A percentile compares a stretch with the other conserved stretches of the same genome.
Evolutionary conservation across 768 basidiomycete species (phyloP).

Genomic region (Pisolithus orientalis): DNA sequence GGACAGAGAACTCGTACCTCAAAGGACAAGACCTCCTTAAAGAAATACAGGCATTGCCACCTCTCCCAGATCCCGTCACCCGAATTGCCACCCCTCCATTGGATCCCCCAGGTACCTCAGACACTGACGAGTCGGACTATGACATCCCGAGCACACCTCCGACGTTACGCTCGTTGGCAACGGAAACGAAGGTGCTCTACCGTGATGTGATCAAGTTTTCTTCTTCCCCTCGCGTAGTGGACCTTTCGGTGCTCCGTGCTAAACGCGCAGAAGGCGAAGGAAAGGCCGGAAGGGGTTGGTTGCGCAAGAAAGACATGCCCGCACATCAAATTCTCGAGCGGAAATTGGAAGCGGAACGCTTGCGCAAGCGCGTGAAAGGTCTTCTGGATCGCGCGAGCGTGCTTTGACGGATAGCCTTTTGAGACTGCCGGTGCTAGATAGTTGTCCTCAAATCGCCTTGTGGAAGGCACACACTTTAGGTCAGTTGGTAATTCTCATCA

Average conservation of each 20-base stretch:
- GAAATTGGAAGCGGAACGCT: conserved; percentile 66
- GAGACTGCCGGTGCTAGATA: no score
- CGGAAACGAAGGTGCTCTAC: conserved; percentile 81
- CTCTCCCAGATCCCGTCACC: conserved; percentile 44
- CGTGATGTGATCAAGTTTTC: conserved; percentile 87
- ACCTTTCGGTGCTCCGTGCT: conserved; percentile 59
- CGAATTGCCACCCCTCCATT: conserved; percentile 60
- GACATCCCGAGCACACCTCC: conserved; percentile 40
- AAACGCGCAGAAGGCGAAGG: conserved; percentile 44
- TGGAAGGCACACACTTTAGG: no score
- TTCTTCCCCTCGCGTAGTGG: conserved; percentile 78
- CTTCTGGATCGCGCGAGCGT: conserved; percentile 58
- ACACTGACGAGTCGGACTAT: conserved; percentile 57
- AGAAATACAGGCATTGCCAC: conserved; percentile 71
- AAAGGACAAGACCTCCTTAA: conserved; percentile 87
- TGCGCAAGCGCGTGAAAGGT: conserved; percentile 64
- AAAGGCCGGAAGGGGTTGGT: conserved; percentile 54
- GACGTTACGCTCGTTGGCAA: conserved; percentile 62
- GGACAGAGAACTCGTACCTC: conserved; percentile 89
- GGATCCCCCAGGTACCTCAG: conserved; percentile 58
- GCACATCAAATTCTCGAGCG: conserved; percentile 76
- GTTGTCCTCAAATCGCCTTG: no score
- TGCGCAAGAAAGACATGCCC: conserved; percentile 74
- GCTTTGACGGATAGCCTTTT: not conserved
- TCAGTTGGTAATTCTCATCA: no score